Evolutionary conservation across 139 green algal species (phyloP), one percentile per base, ranked within the genome.

Genomic region (Auxenochlorella pyrenoidosa): DNA sequence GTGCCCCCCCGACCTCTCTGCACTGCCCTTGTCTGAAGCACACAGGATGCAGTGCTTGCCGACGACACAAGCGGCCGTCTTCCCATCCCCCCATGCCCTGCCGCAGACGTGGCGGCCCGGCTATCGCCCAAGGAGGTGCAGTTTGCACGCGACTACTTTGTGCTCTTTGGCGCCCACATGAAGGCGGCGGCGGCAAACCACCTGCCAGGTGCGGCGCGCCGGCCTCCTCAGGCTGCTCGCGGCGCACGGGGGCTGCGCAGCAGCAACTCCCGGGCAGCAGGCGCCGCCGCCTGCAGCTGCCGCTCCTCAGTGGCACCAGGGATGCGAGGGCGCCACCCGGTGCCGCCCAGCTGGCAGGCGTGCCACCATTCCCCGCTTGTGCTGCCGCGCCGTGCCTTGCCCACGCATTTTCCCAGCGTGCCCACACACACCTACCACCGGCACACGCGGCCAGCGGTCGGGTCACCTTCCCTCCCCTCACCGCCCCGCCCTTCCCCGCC

Each of bases 61-160:
- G n/a, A n/a, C n/a, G n/a, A n/a, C 5, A 13, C 32, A 75, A 38
- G n/a, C 68, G 4, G n/a, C n/a, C 10, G n/a, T 22, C 68, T 3
- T 40, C n/a, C 32, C n/a, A n/a, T 1, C 10, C 68, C 47, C 76
- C 76, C n/a, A 22, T n/a, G 16, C 60, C 18, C 15, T 36, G 6
- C 24, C 70, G 70, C 83, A 85, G 85, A 90, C 73, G 28, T 92
- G 18, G 58, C 59, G 21, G 72, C 59, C 32, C 86, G 90, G 1
- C 58, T 94, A 60, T 91, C 81, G 4, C 47, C 79, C 5, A 86
- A 89, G 77, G 91, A 93, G 63, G n/a, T 40, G 34, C 34, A 84
- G 22, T 90, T 90, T 83, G 86, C 87, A 6, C 58, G 87, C 43
- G 79, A 92, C 47, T 93, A 90, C 76, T 87, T 90, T 36, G 81